Evolutionary conservation across 208 protist genomes (phyloP).

Genomic region (Acanthamoeba triangularis): DNA sequence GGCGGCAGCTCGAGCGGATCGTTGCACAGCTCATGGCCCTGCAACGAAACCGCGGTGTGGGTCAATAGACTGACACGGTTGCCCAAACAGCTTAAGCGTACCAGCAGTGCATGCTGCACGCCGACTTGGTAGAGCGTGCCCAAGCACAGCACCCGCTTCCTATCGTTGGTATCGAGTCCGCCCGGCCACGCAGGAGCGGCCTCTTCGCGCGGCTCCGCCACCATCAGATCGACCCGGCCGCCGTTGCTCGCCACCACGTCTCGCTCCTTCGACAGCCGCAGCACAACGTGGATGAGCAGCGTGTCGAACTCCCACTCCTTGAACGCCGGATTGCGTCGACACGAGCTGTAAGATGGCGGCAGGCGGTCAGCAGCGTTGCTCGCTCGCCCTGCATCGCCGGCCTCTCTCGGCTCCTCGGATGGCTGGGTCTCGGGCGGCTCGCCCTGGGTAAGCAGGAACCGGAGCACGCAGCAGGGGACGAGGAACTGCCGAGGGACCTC

Average conservation of each 20-base stretch:
- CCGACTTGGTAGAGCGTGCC: conserved; percentile 54
- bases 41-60: background rate
- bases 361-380: background rate
- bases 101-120: conserved; percentile 5
- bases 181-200: background rate
- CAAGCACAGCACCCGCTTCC: background rate
- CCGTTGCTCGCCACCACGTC: background rate
- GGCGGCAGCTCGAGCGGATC: background rate
- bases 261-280: background rate
- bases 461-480: background rate
- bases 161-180: background rate
- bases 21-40: conserved; percentile 10
- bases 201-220: background rate
- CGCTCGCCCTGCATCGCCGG: background rate
- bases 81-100: background rate
- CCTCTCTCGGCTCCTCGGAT: background rate
- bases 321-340: background rate
- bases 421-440: background rate
- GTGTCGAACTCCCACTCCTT: conserved; percentile 26
- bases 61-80: background rate
- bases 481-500: background rate
- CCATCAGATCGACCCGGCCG: background rate
- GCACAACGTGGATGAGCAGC: background rate
- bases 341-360: background rate
- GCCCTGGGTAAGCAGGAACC: background rate